Evolutionary conservation across 495 filamentous ascomycete genomes (phyloP), one percentile per base, ranked within the genome.

Genomic region (Emericellopsis terricola): DNA sequence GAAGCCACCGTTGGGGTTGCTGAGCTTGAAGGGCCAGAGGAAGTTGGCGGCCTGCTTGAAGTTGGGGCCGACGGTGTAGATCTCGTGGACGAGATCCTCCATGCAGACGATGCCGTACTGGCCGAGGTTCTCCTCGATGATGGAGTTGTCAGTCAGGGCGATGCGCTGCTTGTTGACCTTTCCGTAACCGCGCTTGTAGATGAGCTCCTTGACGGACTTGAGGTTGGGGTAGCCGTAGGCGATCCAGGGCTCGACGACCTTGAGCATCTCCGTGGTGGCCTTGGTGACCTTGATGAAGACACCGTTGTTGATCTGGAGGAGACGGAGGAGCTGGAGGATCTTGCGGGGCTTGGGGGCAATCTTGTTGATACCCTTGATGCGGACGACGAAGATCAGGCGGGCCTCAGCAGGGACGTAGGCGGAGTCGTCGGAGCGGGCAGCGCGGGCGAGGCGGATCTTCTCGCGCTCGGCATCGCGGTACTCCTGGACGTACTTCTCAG

Each of bases 41-140:
- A 96, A 96, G 78, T 96, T 97, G 73, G 81, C 79, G 55, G 82
- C 83, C 71, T 96, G 85, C 79, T 97, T 97, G 81, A 97, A 97
- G 73, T 93, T 93, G 67, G 87, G 85, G 50, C 86, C 89, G 42
- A 94, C 89, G 39, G 85, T 94, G 70, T 72, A 84, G 69, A 97
- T 93, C 73, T 97, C 89, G 73, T 97, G 89, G 62, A 97, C 86
- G 48, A 97, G 64, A 69, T 96, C 89, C 69, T 97, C 89, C 64
- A 97, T 86, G 57, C 87, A 97, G 70, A 97, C 83, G 57, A 97
- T 94, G 57, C 89, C 87, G 67, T 79, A 91, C 72, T 93, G 82
- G 65, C 89, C 89, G 47, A 97, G 75, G 69, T 69, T 71, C 65
- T 81, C 76, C 76, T 97, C 89, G 47, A 97, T 87, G 62, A 97